These are phyloP conservation scores for Colletotrichum sp. DNA, from an alignment of 2,329 filamentous ascomycete species.

Conservation along the genomic window DNA sequence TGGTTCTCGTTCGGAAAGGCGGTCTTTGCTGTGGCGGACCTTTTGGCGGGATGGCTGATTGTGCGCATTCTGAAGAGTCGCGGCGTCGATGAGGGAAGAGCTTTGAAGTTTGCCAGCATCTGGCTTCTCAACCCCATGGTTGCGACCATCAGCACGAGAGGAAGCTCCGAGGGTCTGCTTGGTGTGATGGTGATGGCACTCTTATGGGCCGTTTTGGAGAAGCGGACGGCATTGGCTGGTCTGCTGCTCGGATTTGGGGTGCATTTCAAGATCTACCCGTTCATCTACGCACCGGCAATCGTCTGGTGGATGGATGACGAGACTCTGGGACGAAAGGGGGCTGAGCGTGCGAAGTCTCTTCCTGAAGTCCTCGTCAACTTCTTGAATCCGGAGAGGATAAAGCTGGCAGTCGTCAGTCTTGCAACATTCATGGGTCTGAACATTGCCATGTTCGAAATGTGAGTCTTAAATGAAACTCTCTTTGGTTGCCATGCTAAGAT, in stretches of 20 bases:
- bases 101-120: slow-evolving; percentile 80
- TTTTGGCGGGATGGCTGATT: slow-evolving; percentile 84
- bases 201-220: slow-evolving; percentile 79
- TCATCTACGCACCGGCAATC: slow-evolving; percentile 87
- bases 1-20: slow-evolving; percentile 89
- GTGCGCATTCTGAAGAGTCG: slow-evolving; percentile 44
- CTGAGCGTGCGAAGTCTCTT: slow-evolving; percentile 18
- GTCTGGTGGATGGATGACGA: slow-evolving; percentile 79
- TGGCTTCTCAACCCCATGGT: slow-evolving; percentile 99
- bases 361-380: slow-evolving; percentile 43
- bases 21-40: slow-evolving; percentile 82
- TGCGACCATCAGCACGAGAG: slow-evolving; percentile 92
- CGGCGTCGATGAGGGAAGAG: slow-evolving; percentile 55
- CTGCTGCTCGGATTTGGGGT: slow-evolving; percentile 81
- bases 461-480: slow-evolving; percentile 35
- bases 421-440: slow-evolving; percentile 78
- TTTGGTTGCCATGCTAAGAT: neutral
- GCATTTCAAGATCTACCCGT: slow-evolving; percentile 99
- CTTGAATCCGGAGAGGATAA: slow-evolving; percentile 58
- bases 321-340: slow-evolving; percentile 34
- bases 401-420: slow-evolving; percentile 69
- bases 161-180: slow-evolving; percentile 90
- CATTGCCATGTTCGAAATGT: slow-evolving; percentile 77
- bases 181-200: slow-evolving; percentile 84
- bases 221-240: slow-evolving; percentile 70